These are phyloP conservation scores for Tephrocybe sp. DNA, from an alignment of 768 basidiomycete genomes.

Conservation along the genomic window DNA sequence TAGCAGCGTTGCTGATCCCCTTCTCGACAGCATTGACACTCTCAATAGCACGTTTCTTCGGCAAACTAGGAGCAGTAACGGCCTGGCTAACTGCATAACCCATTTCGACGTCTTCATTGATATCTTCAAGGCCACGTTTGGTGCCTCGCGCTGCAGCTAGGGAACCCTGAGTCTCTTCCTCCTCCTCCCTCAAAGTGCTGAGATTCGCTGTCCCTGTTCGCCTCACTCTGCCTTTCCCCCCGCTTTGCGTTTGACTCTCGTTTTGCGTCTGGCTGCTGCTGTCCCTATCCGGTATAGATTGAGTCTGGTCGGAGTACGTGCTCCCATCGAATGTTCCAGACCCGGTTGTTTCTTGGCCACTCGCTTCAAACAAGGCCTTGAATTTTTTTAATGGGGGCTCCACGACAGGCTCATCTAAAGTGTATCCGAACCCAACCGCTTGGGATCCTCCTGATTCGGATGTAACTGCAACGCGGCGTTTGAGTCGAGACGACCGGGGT, in stretches of 20 bases:
- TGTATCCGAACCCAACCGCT: slow-evolving; percentile 16
- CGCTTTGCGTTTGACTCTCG: slow-evolving; percentile 28
- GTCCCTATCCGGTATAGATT: not conserved
- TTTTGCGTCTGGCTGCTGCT: slow-evolving; percentile 34
- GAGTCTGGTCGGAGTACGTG: slow-evolving; percentile 14
- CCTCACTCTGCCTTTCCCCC: slow-evolving; percentile 15
- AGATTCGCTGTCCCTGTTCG: slow-evolving; percentile 17
- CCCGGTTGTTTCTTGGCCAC: slow-evolving; percentile 41
- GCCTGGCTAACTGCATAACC: slow-evolving; percentile 21
- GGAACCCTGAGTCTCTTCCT: slow-evolving; percentile 47
- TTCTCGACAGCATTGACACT: slow-evolving; percentile 26
- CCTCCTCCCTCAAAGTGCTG: slow-evolving; percentile 46
- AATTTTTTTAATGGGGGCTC: slow-evolving; percentile 71
- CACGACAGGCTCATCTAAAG: slow-evolving; percentile 26
- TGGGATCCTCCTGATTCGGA: slow-evolving; percentile 19
- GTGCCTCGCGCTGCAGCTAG: slow-evolving; percentile 20
- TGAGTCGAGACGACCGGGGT: slow-evolving; percentile 42
- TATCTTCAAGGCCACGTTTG: slow-evolving; percentile 40
- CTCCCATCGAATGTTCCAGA: slow-evolving; percentile 19
- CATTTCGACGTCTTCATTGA: slow-evolving; percentile 42
- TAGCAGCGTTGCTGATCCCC: not conserved
- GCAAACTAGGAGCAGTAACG: slow-evolving; percentile 18
- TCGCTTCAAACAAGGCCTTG: slow-evolving; percentile 69
- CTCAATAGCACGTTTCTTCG: slow-evolving; percentile 46
- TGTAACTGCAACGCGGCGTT: slow-evolving; percentile 50